These are phyloP conservation scores for Symbiodinium pilosum DNA, from an alignment of 73 alveolate species.

Conservation along the genomic window DNA sequence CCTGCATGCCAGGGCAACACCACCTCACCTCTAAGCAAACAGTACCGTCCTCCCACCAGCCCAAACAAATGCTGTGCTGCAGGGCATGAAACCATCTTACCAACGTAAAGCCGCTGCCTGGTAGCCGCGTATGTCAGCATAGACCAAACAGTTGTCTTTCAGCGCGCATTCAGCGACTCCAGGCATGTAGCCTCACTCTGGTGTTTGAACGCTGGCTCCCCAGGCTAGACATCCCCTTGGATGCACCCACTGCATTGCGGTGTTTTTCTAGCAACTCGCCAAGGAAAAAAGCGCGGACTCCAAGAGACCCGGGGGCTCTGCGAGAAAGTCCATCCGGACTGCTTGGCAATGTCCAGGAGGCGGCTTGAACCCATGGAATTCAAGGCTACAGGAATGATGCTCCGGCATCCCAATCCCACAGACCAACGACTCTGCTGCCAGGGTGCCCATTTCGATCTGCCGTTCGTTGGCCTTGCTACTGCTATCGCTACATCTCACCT, in stretches of 20 bases:
- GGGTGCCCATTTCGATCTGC: background rate
- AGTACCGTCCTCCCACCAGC: background rate
- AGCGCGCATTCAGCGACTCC: constrained; percentile 81
- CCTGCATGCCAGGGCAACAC: background rate
- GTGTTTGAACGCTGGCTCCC: background rate
- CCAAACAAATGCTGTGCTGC: background rate
- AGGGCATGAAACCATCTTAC: background rate
- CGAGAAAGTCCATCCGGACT: background rate
- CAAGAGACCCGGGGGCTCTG: background rate
- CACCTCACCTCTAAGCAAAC: too few species aligned
- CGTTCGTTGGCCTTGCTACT: background rate
- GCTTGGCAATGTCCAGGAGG: background rate
- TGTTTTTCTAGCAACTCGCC: background rate
- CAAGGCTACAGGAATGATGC: too few species aligned
- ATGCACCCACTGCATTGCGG: background rate
- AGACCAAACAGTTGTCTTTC: constrained; percentile 49
- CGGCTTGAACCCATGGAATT: too few species aligned
- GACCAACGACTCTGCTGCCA: background rate
- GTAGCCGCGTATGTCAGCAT: constrained; percentile 78
- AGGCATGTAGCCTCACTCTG: constrained; percentile 51
- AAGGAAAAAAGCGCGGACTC: background rate
- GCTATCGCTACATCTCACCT: too few species aligned
- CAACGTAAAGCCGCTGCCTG: background rate
- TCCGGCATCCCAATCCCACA: too few species aligned
- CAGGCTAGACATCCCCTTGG: background rate